Conservation (phyloP, 257 asterid genomes). For the Plantago ovata region DNA sequence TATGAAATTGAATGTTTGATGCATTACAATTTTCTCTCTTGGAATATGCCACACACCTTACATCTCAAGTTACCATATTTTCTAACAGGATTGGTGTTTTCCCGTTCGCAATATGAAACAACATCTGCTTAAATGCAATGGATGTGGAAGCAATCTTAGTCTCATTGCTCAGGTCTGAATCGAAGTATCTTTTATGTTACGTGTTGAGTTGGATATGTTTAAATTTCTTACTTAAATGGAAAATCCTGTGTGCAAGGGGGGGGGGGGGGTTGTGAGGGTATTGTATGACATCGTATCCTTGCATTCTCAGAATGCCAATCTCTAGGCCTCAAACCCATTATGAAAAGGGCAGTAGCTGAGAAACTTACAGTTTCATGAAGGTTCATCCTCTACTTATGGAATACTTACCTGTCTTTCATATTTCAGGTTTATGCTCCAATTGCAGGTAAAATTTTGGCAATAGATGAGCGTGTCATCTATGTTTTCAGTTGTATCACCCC, state of each 20-base stretch:
- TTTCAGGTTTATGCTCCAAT: conserved; percentile 85
- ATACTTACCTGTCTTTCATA: not conserved
- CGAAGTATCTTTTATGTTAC: conserved; percentile 1
- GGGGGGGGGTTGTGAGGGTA: too few relatives aligned
- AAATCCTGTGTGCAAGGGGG: too few relatives aligned
- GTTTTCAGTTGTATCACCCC: conserved; percentile 62
- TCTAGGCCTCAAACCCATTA: too few relatives aligned
- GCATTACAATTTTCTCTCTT: not conserved
- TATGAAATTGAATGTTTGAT: conserved; percentile 31
- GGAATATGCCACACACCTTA: not conserved
- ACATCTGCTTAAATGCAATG: conserved; percentile 49
- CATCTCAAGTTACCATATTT: conserved; percentile 8
- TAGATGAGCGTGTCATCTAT: conserved; percentile 66
- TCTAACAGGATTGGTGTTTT: conserved; percentile 74
- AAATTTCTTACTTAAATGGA: conserved; percentile 6
- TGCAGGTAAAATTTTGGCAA: conserved; percentile 28
- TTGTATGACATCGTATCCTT: too few relatives aligned
- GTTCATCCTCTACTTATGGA: too few relatives aligned
- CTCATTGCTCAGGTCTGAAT: conserved; percentile 72
- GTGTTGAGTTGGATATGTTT: not conserved
- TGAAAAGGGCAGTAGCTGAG: too few relatives aligned
- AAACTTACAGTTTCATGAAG: too few relatives aligned
- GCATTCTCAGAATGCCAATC: too few relatives aligned
- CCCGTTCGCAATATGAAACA: conserved; percentile 31
- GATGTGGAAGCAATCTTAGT: conserved; percentile 54